A percentile compares a stretch with the other conserved stretches of the same genome.
These are phyloP conservation scores for Huiozyma naganishii DNA, from an alignment of 805 yeast species.

Conservation along the genomic window DNA sequence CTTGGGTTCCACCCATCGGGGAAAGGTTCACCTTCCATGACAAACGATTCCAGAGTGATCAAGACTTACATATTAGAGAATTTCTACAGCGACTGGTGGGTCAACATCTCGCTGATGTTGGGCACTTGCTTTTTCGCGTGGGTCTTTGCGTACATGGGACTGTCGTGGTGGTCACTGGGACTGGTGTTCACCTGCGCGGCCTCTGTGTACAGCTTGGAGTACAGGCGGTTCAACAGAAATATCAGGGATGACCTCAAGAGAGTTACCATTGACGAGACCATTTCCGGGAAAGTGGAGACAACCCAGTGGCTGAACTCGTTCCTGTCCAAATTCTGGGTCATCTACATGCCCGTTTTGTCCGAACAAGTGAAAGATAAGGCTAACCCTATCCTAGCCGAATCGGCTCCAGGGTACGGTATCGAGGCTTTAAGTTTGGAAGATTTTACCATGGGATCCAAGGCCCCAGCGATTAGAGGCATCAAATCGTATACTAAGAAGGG, in stretches of 20 bases:
- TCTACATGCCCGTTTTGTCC: constrained; percentile 77
- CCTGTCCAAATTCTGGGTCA: constrained; percentile 74
- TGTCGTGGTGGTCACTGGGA: constrained; percentile 52
- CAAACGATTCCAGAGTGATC: constrained; percentile 16
- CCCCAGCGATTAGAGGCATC: constrained; percentile 64
- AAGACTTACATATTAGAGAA: constrained; percentile 57
- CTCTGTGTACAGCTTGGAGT: constrained; percentile 61
- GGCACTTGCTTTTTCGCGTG: constrained; percentile 70
- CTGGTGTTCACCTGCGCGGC: constrained; percentile 50
- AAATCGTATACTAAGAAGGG: constrained; percentile 65
- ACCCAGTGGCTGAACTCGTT: constrained; percentile 76
- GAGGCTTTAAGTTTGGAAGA: constrained; percentile 64
- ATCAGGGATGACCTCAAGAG: constrained; percentile 69
- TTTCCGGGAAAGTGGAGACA: constrained; percentile 56
- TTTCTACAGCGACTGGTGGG: constrained; percentile 61
- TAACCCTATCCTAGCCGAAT: constrained; percentile 55
- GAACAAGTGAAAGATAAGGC: constrained; percentile 63
- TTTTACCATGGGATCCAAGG: constrained; percentile 70
- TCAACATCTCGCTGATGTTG: constrained; percentile 51
- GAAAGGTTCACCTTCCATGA: constrained; percentile 7
- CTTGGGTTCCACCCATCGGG: constrained; percentile 22
- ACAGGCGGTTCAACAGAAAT: constrained; percentile 64
- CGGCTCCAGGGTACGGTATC: constrained; percentile 76
- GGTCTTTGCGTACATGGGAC: constrained; percentile 51
- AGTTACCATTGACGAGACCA: constrained; percentile 47